Evolutionary conservation across 768 basidiomycete species (phyloP).

Genomic region (Tricholoma sp.): DNA sequence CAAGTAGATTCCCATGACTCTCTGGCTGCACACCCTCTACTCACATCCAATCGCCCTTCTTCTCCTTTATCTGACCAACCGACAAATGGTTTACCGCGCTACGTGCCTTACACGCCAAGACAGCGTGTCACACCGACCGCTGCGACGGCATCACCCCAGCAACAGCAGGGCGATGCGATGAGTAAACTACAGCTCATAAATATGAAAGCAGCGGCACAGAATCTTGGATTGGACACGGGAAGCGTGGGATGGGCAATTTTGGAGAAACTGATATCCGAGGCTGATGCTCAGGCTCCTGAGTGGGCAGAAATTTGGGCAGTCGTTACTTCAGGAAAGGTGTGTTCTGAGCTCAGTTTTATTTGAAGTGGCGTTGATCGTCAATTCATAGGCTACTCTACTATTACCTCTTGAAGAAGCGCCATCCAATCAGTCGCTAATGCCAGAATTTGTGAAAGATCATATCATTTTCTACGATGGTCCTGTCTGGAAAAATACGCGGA

Average conservation of each 20-base stretch:
- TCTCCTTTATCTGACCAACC: slow-evolving; percentile 24
- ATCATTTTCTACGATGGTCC: slow-evolving; percentile 58
- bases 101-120: slow-evolving; percentile 75
- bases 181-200: slow-evolving; percentile 68
- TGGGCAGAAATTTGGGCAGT: slow-evolving; percentile 70
- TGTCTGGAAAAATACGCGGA: slow-evolving; percentile 40
- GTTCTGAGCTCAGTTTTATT: slow-evolving; percentile 11
- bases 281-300: slow-evolving; percentile 49
- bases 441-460: slow-evolving; percentile 83
- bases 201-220: slow-evolving; percentile 68
- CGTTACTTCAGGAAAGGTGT: slow-evolving; percentile 63
- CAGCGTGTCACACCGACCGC: slow-evolving; percentile 48
- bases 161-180: slow-evolving; percentile 54
- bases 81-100: slow-evolving; percentile 34
- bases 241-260: slow-evolving; percentile 76
- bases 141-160: slow-evolving; percentile 42
- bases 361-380: background rate
- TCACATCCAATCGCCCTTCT: slow-evolving; percentile 36
- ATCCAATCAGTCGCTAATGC: slow-evolving; percentile 51
- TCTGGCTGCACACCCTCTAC: slow-evolving; percentile 59
- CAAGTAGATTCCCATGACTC: slow-evolving; percentile 48
- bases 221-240: slow-evolving; percentile 56
- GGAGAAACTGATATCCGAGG: slow-evolving; percentile 55
- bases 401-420: slow-evolving; percentile 63
- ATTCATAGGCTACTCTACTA: slow-evolving; percentile 66